Evolutionary conservation across 1,284 basidiomycete species (phyloP).

Genomic region (Leccinum pseudoinsigne): DNA sequence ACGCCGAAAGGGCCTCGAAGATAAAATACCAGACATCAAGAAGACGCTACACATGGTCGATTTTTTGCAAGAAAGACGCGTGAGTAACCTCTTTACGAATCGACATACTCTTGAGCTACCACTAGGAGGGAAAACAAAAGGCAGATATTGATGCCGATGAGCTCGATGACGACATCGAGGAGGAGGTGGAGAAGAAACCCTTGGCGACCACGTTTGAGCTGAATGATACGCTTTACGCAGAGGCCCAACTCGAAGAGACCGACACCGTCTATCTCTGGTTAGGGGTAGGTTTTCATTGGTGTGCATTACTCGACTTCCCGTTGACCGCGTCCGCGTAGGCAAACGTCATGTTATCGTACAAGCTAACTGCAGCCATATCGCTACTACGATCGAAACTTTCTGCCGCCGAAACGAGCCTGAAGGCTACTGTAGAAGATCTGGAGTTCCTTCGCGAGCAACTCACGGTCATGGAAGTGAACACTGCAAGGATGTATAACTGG

Average conservation of each 20-base stretch:
- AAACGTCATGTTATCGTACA: constrained; percentile 98
- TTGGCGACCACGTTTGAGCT: constrained; percentile 92
- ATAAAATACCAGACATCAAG: constrained; percentile 96
- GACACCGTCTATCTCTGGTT: constrained; percentile 96
- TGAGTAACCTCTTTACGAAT: constrained; percentile 35
- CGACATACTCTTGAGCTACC: neutral
- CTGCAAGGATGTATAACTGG: constrained; percentile 96
- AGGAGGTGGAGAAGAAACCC: constrained; percentile 44
- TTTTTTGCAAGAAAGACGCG: constrained; percentile 72
- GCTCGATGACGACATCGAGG: constrained; percentile 47
- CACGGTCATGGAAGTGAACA: constrained; percentile 98
- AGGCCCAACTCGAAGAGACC: constrained; percentile 85
- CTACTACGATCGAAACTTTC: constrained; percentile 81
- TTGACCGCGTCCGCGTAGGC: constrained; percentile 53
- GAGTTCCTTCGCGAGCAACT: constrained; percentile 95
- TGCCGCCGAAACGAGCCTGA: constrained; percentile 69
- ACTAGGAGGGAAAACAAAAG: constrained; percentile 62
- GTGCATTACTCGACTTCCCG: neutral
- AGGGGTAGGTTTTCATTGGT: constrained; percentile 64
- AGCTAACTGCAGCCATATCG: constrained; percentile 76
- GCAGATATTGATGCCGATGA: constrained; percentile 42
- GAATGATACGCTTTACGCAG: constrained; percentile 93
- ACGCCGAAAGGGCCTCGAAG: constrained; percentile 78
- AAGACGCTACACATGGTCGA: constrained; percentile 93
- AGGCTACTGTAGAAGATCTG: constrained; percentile 82